Evolutionary conservation across 225 moss, liverwort and hornwort species (phyloP).

Genomic region (Marchantia polymorpha): DNA sequence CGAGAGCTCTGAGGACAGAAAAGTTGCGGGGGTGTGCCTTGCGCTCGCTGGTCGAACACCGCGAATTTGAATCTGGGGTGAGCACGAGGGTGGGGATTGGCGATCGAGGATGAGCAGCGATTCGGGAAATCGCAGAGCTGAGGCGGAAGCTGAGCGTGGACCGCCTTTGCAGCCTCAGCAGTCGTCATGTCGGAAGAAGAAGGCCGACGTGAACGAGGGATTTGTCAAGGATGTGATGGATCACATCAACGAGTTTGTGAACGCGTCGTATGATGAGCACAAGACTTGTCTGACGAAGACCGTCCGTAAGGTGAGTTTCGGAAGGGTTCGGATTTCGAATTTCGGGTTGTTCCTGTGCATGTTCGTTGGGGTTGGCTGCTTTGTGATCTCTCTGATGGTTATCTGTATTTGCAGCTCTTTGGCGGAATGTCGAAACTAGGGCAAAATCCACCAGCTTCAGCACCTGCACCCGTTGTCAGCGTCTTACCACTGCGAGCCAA

Average conservation of each 20-base stretch:
- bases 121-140: neutral
- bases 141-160: neutral
- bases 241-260: constrained; percentile 89
- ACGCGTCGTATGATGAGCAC: constrained; percentile 88
- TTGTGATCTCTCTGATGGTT: neutral
- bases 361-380: neutral
- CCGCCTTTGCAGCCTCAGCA: neutral
- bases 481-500: constrained; percentile 5
- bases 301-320: constrained; percentile 54
- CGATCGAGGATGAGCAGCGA: neutral
- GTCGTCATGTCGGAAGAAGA: constrained; percentile 80
- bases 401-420: constrained; percentile 3
- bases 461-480: constrained; percentile 5
- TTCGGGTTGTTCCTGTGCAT: neutral
- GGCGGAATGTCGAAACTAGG: constrained; percentile 1
- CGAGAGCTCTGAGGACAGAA: no score
- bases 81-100: no score
- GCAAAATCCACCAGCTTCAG: neutral
- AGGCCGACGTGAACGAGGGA: constrained; percentile 51
- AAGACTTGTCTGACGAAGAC: constrained; percentile 81
- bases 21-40: no score
- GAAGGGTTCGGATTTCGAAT: neutral
- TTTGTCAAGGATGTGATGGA: constrained; percentile 68
- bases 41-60: no score
- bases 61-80: no score